phyloP scores from a whole-genome alignment of 2,329 filamentous ascomycete species.

The Leptographium galeiforme region DNA sequence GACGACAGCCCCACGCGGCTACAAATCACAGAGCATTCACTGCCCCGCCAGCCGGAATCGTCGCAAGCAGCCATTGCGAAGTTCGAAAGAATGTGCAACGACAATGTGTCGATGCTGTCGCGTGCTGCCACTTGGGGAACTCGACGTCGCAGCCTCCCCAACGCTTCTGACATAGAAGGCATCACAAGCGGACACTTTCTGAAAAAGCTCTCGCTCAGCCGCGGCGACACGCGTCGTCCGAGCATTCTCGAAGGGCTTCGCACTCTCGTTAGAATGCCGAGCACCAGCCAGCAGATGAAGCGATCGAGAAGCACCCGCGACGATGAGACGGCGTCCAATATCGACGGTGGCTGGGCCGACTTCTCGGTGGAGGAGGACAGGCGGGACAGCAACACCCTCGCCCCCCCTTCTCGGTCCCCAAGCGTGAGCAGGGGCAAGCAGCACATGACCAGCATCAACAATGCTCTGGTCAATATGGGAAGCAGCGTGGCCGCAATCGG shows the following conservation, averaged over 20 bases:
- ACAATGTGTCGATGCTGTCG: conserved; percentile 46
- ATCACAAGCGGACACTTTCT: conserved; percentile 47
- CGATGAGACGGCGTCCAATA: conserved; percentile 19
- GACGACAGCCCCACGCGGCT: conserved; percentile 33
- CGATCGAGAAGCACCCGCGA: conserved; percentile 27
- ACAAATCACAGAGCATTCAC: conserved; percentile 24
- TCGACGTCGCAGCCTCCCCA: conserved; percentile 50
- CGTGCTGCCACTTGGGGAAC: conserved; percentile 59
- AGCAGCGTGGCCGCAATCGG: conserved; percentile 42
- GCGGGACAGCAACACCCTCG: conserved; percentile 26
- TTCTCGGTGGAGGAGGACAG: conserved; percentile 17
- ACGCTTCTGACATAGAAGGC: conserved; percentile 43
- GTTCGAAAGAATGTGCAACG: conserved; percentile 37
- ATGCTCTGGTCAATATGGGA: conserved; percentile 41
- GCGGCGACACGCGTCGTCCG: conserved; percentile 32
- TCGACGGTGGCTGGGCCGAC: conserved; percentile 16
- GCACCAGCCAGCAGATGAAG: conserved; percentile 29
- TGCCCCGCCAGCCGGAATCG: conserved; percentile 30
- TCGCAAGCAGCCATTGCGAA: conserved; percentile 40
- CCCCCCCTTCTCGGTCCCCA: conserved; percentile 34
- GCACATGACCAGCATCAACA: conserved; percentile 43
- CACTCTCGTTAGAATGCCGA: conserved; percentile 36
- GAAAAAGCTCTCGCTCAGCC: conserved; percentile 45
- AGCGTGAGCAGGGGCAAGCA: conserved; percentile 37
- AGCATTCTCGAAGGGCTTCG: conserved; percentile 41